phyloP scores from a whole-genome alignment of 2,329 filamentous ascomycete genomes.

The Epichloe sibirici region DNA sequence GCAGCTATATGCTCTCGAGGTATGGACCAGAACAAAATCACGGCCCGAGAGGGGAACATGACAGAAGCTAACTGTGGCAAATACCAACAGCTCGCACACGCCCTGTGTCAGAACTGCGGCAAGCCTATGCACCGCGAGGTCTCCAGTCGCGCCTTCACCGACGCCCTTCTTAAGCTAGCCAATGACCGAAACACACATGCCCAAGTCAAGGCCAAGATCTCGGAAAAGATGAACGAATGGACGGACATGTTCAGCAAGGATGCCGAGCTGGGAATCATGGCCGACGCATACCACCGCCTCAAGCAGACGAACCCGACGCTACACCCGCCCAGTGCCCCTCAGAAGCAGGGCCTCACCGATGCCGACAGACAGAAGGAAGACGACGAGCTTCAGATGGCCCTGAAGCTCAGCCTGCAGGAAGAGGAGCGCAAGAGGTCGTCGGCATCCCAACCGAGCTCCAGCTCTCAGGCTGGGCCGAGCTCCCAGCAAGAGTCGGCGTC shows the following conservation, averaged over 20 bases:
- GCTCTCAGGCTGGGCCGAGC: slow-evolving; percentile 22
- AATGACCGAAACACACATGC: slow-evolving; percentile 92
- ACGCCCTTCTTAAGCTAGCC: slow-evolving; percentile 80
- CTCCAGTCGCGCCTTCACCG: slow-evolving; percentile 84
- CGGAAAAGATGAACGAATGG: slow-evolving; percentile 96
- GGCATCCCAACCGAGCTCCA: slow-evolving; percentile 23
- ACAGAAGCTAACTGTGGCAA: background rate
- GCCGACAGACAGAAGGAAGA: slow-evolving; percentile 89
- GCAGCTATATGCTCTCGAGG: slow-evolving; percentile 86
- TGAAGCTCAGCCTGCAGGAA: slow-evolving; percentile 86
- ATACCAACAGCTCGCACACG: slow-evolving; percentile 58
- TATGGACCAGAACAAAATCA: slow-evolving; percentile 20
- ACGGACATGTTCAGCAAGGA: slow-evolving; percentile 85
- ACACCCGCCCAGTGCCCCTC: slow-evolving; percentile 82
- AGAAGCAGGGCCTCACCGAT: slow-evolving; percentile 84
- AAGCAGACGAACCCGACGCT: slow-evolving; percentile 79
- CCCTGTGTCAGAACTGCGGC: slow-evolving; percentile 85
- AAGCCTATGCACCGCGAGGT: slow-evolving; percentile 78
- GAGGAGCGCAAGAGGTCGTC: slow-evolving; percentile 49
- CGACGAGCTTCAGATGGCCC: slow-evolving; percentile 90
- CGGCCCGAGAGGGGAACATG: background rate
- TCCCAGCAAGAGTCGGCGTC: slow-evolving; percentile 28
- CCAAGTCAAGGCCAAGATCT: slow-evolving; percentile 92
- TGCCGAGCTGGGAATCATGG: slow-evolving; percentile 92
- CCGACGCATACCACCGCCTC: slow-evolving; percentile 80